A percentile compares a stretch with the other conserved stretches of the same genome.
phyloP scores from a whole-genome alignment of 176 grass and related monocot genomes.

The Raddia guianensis region DNA sequence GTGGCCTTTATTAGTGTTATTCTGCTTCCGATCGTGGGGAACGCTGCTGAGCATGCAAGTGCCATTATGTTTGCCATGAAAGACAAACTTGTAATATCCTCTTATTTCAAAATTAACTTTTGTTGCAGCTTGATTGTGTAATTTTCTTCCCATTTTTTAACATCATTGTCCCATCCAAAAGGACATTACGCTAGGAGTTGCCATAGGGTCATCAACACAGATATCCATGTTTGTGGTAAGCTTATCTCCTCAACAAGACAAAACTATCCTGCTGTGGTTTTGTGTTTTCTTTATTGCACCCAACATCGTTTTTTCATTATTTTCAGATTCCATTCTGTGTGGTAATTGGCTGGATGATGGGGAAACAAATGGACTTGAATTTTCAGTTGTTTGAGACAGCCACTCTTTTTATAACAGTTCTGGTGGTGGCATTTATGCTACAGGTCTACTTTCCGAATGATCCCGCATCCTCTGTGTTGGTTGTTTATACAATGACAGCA shows the following conservation, averaged over 20 bases:
- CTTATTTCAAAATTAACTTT: background rate
- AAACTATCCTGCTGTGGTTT: conserved; percentile 28
- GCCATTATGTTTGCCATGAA: conserved; percentile 99
- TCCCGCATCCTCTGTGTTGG: background rate
- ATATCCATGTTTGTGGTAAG: conserved; percentile 99
- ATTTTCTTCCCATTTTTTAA: conserved; percentile 29
- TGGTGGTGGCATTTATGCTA: conserved; percentile 97
- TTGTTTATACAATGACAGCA: conserved; percentile 5
- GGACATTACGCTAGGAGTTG: conserved; percentile 96
- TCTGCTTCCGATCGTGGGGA: conserved; percentile 97
- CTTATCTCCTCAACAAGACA: conserved; percentile 23
- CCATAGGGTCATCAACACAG: conserved; percentile 96
- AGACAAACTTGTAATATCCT: conserved; percentile 81
- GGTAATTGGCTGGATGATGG: conserved; percentile 99
- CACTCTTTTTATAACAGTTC: conserved; percentile 89
- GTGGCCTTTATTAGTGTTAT: conserved; percentile 98
- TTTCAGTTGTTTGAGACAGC: conserved; percentile 97
- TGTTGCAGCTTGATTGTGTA: conserved; percentile 32
- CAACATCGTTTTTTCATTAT: conserved; percentile 18
- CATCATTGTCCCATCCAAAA: conserved; percentile 46
- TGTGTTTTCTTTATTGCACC: conserved; percentile 19
- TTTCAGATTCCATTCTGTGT: conserved; percentile 94
- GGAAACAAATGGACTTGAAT: conserved; percentile 96
- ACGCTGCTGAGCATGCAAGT: conserved; percentile 97
- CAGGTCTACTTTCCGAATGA: conserved; percentile 60